Evolutionary conservation across 345 rosid genomes (phyloP), one percentile per base, ranked within the genome.

Genomic region (Eucalyptus urophylla): DNA sequence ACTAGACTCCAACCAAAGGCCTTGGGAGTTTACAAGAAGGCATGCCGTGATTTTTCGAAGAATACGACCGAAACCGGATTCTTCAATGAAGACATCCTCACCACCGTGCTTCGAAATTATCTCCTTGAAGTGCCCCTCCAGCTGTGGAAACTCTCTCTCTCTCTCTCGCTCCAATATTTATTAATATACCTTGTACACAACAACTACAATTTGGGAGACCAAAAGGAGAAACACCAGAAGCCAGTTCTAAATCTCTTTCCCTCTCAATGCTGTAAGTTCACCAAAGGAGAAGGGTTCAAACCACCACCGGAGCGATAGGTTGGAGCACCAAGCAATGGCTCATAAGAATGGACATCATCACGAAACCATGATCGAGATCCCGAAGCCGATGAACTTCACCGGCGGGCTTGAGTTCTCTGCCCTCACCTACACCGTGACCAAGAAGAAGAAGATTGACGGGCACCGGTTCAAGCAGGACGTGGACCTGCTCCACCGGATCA

Each of bases 341-440:
- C 88, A 58, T 15, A 90, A 43, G 67, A 89, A 87, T 54, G 88
- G 90, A 5, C 89, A 87, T 86, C 91, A 24, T 67, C 89, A 49
- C 0, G 93, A 93, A 29, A 53, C 93, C 4, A 91, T 94, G 87
- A 93, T 95, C 22, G 92, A 93, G 88, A 88, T 94, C 31, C 91
- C 89, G 47, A 93, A 86, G 91, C 92, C 92, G 3, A 72, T 87
- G 80, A 91, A 85, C 51, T 92, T 93, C 89, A 92, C 91, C 0
- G 95, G 96, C 5, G 97, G 97, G 80, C 93, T 95, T 2, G 95
- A 93, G 92, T 94, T 92, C 90, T 87, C 86, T 24, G 88, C 49
- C 89, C 94, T 95, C 27, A 94, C 96, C 8, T 94, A 95, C 90
- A 93, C 96, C 4, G 95, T 95, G 22, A 90, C 76, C 37, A 93